phyloP scores from a whole-genome alignment of 2,329 filamentous ascomycete genomes.

The Fusarium lyarnte region DNA sequence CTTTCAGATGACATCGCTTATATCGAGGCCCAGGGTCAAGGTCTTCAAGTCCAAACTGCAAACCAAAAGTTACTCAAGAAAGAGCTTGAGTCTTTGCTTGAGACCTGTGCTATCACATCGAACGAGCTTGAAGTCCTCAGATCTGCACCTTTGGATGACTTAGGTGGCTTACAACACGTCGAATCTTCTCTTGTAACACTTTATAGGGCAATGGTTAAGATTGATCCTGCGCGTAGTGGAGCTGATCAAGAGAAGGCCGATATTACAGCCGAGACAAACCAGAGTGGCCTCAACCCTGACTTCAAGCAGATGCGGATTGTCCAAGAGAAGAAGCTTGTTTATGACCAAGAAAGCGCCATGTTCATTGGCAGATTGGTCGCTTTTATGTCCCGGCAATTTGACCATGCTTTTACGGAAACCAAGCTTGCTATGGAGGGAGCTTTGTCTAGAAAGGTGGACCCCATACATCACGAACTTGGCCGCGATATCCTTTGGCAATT shows the following conservation, averaged over 20 bases:
- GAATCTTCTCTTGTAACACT: constrained; percentile 81
- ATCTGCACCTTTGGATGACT: constrained; percentile 76
- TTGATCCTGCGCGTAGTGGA: constrained; percentile 80
- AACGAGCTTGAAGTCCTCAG: constrained; percentile 78
- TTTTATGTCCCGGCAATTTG: constrained; percentile 85
- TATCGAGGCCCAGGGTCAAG: constrained; percentile 96
- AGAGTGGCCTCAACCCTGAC: constrained; percentile 71
- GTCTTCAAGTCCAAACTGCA: constrained; percentile 94
- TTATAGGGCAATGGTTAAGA: constrained; percentile 93
- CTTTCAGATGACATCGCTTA: constrained; percentile 95
- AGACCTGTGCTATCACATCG: constrained; percentile 87
- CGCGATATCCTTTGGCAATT: constrained; percentile 86
- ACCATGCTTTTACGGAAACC: constrained; percentile 76
- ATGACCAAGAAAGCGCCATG: constrained; percentile 75
- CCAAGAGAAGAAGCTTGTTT: constrained; percentile 93
- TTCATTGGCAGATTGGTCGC: constrained; percentile 84
- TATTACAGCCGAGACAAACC: constrained; percentile 54
- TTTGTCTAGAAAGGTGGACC: constrained; percentile 73
- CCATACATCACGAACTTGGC: constrained; percentile 74
- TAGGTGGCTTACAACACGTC: constrained; percentile 77
- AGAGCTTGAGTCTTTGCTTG: constrained; percentile 87
- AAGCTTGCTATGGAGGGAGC: constrained; percentile 70
- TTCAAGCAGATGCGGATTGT: constrained; percentile 93
- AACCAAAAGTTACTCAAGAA: constrained; percentile 95
- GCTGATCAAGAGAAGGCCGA: constrained; percentile 60